A percentile compares a stretch with the other conserved stretches of the same genome.
Conservation (phyloP, 139 green algal genomes). For the Volvox reticuliferus region DNA sequence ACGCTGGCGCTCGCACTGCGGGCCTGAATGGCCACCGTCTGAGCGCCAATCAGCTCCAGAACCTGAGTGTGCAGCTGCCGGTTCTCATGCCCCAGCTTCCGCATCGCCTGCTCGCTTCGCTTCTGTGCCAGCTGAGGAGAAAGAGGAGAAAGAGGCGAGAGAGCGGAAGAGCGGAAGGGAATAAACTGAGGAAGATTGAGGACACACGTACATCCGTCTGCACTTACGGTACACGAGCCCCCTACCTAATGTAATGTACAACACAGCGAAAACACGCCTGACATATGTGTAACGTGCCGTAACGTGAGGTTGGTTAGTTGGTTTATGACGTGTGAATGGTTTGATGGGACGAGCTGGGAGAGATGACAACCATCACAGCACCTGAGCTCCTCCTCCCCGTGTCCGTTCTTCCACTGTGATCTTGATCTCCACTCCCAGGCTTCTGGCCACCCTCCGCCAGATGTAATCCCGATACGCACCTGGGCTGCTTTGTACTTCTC, state of each 20-base stretch:
- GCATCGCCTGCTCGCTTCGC: background rate
- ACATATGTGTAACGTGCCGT: background rate
- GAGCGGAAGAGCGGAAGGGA: background rate
- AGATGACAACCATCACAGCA: no score
- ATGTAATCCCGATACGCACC: background rate
- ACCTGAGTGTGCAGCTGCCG: conserved; percentile 16
- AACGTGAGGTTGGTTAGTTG: background rate
- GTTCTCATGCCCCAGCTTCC: conserved; percentile 4
- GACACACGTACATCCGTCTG: no score
- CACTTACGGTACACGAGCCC: no score
- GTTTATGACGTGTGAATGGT: background rate
- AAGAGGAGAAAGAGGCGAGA: no score
- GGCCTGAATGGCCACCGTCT: background rate
- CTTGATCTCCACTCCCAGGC: background rate
- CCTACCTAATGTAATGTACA: background rate
- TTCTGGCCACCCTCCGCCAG: background rate
- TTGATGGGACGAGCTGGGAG: background rate
- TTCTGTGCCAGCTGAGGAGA: conserved; percentile 13
- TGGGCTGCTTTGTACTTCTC: background rate
- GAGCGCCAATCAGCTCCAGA: background rate
- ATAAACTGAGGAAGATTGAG: background rate
- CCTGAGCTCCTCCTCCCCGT: background rate
- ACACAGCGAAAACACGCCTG: background rate
- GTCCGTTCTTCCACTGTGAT: background rate
- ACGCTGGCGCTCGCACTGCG: background rate